Base-by-base conservation (phyloP, 2,329 filamentous ascomycete genomes). In the Colletotrichum sp. region DNA sequence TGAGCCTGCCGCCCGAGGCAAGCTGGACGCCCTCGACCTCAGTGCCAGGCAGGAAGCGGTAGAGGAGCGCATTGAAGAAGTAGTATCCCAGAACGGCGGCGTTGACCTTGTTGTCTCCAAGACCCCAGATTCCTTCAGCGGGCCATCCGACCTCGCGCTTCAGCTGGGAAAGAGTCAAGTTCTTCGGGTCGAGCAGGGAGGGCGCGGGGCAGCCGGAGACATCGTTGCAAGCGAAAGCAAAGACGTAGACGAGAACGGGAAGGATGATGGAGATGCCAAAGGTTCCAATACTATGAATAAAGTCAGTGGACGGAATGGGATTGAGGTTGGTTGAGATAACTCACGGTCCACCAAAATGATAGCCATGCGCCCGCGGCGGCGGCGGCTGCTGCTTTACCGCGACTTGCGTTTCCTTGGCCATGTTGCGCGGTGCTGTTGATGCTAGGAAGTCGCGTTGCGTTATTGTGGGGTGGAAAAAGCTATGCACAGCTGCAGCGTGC, bases 191-290 rank as follows among this genome's bases (percentile, higher is more conserved):
- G 49, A 98, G 90, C 11, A 96, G 89, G 6, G 95, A 95, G 5
- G 96, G 95, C 4, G 95, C 93, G 63, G 96, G 97, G 83, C 97
- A 99, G 75, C 97, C 96, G 11, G 95, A 94, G 78, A 98, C 88
- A 84, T 99, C 96, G 87, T 98, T 99, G 90, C 96, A 98, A 81
- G 94, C 88, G 82, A 98, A 98, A 63, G 93, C 90, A 82, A 96
- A 93, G 80, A 93, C 83, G 86, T 97, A 98, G 80, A 95, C 91
- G 78, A 96, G 89, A 57, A 96, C 77, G 0, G 96, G 96, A 1
- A 98, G 92, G 72, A 93, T 93, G 80, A 98, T 93, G 9, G 94
- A 94, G 81, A 99, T 95, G 77, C 87, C 90, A 77, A 93, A 91
- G 44, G 95, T 95, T 72, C 96, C 96, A 57, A 22, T 22, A 25